Evolutionary conservation across 176 grass and related monocot genomes (phyloP).

Genomic region (Secale cereale): DNA sequence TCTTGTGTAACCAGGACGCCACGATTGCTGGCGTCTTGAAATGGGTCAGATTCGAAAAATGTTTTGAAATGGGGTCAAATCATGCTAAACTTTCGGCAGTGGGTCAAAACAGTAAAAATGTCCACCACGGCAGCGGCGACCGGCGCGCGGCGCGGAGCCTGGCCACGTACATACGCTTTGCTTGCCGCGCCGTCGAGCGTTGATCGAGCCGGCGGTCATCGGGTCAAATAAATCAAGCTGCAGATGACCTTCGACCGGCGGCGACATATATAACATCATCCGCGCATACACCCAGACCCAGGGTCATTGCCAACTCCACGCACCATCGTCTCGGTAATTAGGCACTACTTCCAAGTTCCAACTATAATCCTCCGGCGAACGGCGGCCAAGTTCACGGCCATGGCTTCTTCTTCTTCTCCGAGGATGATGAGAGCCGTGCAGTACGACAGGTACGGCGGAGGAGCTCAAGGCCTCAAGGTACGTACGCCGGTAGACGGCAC

Average conservation of each 20-base stretch:
- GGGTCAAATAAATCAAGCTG: neutral
- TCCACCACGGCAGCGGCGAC: neutral
- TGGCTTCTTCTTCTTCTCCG: neutral
- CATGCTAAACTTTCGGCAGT: no score
- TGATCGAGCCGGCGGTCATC: neutral
- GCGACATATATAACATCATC: neutral
- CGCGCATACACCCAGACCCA: neutral
- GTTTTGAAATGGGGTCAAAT: no score
- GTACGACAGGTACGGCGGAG: slow-evolving; percentile 47
- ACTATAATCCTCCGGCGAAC: neutral
- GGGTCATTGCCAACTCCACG: neutral
- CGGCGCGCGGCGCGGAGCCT: neutral
- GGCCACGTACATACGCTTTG: slow-evolving; percentile 8
- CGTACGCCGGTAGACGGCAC: neutral
- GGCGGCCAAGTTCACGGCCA: neutral
- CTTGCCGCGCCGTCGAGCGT: neutral
- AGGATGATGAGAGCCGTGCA: slow-evolving; percentile 40
- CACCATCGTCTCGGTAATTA: neutral
- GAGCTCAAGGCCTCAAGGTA: slow-evolving; percentile 35
- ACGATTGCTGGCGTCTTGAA: no score
- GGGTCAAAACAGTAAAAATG: no score
- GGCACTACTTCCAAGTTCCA: no score
- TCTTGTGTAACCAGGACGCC: no score
- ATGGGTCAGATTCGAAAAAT: no score
- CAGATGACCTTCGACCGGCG: neutral